Base-by-base conservation (phyloP, 1,284 basidiomycete species). In the Schizopora paradoxa region DNA sequence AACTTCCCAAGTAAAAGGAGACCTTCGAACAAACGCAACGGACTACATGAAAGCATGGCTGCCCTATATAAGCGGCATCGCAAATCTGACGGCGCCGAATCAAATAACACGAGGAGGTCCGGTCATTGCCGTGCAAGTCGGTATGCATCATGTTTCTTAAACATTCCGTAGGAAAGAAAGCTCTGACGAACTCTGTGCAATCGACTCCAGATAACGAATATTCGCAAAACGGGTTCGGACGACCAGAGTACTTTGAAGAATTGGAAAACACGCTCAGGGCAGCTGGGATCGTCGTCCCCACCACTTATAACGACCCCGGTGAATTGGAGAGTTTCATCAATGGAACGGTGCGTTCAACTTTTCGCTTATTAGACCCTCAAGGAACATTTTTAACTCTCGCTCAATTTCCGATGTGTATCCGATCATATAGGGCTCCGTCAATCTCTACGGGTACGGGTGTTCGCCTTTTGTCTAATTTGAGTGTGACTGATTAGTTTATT, bases 81-180 rank as follows among this genome's bases (percentile, higher is more conserved):
- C 82, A 47, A 56, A 72, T 0, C 71, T 73, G 37, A 77, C 82
- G 0, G 69, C 64, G 1, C 73, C 76, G 0, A 77, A 85, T 52
- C 87, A 91, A 58, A 75, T 90, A 23, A 73, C 69, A n/a, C 61
- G 70, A 45, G 83, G 82, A 22, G 86, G 86, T 2, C 82, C 86
- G 4, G 74, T 89, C 13, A 86, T 91, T 45, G 80, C 82, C 78
- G 48, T 43, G 74, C 2, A 19, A 6, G 5, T 35, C n/a, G n/a
- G 14, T n/a, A 10, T 35, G 18, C 19, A n/a, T 35, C 8, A 8
- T 35, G 33, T 13, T 4, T 4, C 11, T 10, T 14, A 10, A 14
- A 35, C 33, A 16, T 34, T 19, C 6, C 10, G 18, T n/a, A n/a
- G n/a, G n/a, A 6, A 16, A 35, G 14, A 35, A 2, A 2, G 2